Base-by-base conservation (phyloP, 352 stramenopile genomes). In the Pythium sp. region DNA sequence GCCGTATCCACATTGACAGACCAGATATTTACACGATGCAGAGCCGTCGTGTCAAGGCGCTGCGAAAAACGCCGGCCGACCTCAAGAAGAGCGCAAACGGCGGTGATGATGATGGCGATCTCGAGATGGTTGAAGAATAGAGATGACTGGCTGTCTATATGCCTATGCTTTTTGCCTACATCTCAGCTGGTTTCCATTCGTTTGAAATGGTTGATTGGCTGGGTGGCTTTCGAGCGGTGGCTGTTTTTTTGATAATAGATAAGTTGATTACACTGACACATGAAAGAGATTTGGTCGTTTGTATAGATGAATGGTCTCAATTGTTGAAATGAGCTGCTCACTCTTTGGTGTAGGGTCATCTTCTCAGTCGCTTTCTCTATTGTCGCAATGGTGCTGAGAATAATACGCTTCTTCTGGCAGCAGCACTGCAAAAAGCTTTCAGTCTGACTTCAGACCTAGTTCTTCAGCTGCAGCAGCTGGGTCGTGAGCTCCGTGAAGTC, bases 21-120 rank as follows among this genome's bases (percentile, higher is more conserved):
- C 97, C 99, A 82, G 93, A 99, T 82, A 89, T 99, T 70, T 97
- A 98, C 75, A 95, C 91, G 70, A 98, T 98, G 89, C 85, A 98
- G 73, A 96, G 94, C 68, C 89, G 95, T 63, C 98, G 97, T 72
- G 87, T 96, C 69, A 99, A 99, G 84, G 97, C 96, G 28, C 82
- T 99, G 59, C 88, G 88, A 64, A 95, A 95, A 82, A 88, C 86
- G 47, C 84, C 86, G 1, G 82, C 75, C 12, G 81, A 95, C 28
- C 78, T 94, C 72, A 93, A 94, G 81, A 91, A 89, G 67, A 67
- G 61, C 36, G 62, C 46, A 22, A 77, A 76, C 34, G 73, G 73
- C 34, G 72, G 41, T 2, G 72, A 38, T 67, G 75, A 81, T 18
- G 67, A 70, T 15, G 64, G n/a, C 46, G 74, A 80, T 58, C 72